Evolutionary conservation across 2,329 filamentous ascomycete species (phyloP), one percentile per base, ranked within the genome.

Genomic region (Aspergillus sp.): DNA sequence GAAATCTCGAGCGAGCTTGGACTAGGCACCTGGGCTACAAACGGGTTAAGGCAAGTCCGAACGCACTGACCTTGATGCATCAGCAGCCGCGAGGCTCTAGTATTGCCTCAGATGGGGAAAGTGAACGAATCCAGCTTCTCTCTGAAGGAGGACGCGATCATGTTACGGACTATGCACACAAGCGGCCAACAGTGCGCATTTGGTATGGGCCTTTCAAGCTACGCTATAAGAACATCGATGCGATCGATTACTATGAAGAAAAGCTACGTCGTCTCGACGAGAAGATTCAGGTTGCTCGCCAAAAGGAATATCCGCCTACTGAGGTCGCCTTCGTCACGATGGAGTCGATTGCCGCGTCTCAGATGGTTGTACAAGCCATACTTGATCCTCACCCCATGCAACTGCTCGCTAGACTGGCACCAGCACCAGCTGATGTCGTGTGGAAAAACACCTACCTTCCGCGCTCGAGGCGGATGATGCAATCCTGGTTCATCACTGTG

Each of bases 281-380:
- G 52, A 84, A 88, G 65, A 91, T 99, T 54, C 76, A 78, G 7
- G 77, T 78, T 7, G 86, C 92, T 10, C 86, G 95, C 27, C 86
- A 87, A 69, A 90, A 91, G 73, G 84, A 90, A 3, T 98, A 92
- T 69, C 80, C 84, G 5, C 83, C 95, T 0, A 93, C 88, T 0
- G 89, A 94, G 52, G 84, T 96, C 62, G 96, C 96, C 1, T 97
- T 99, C 75, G 91, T 99, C 41, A 98, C 95, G 0, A 96, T 99
- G 92, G 91, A 97, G 78, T 95, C 92, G 3, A 95, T 96, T 53
- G 91, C 93, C 13, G 89, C 93, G 19, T 87, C 85, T 64, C 95
- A 99, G 79, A 96, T 98, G 92, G 91, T 93, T 23, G 91, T 96
- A 47, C 95, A 99, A 76, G 93, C 95, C 3, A 88, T 96, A 10